Percentiles rank a stretch among this genome's conserved stretches.
phyloP scores from a whole-genome alignment of 1,284 basidiomycete species.

The Tranzscheliella williamsii region DNA sequence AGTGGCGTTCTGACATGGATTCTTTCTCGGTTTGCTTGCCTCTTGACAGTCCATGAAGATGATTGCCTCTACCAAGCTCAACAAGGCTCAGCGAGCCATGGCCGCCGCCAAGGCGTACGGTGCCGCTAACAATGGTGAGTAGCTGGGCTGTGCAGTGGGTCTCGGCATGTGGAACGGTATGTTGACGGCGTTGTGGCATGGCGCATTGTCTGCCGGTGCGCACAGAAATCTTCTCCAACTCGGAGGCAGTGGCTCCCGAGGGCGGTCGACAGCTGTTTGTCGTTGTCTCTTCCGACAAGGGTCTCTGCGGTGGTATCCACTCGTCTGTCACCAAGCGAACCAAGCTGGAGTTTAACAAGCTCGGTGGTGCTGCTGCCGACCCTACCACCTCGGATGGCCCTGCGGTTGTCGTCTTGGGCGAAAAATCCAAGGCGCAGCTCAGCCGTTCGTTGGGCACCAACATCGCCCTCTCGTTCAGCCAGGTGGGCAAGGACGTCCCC shows the following conservation, averaged over 20 bases:
- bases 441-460: slow-evolving; percentile 70
- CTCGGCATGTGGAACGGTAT: too few relatives aligned
- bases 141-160: too few relatives aligned
- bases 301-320: slow-evolving; percentile 99
- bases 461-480: slow-evolving; percentile 88
- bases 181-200: too few relatives aligned
- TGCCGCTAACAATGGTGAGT: slow-evolving; percentile 81
- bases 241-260: slow-evolving; percentile 51
- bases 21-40: too few relatives aligned
- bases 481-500: slow-evolving; percentile 94
- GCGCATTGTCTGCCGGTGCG: too few relatives aligned
- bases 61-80: slow-evolving; percentile 95
- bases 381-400: slow-evolving; percentile 36
- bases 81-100: slow-evolving; percentile 89
- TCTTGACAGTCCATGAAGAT: slow-evolving; percentile 89
- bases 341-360: slow-evolving; percentile 66
- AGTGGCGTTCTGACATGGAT: too few relatives aligned
- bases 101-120: slow-evolving; percentile 90
- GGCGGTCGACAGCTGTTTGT: slow-evolving; percentile 67
- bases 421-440: slow-evolving; percentile 96
- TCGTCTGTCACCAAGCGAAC: slow-evolving; percentile 91
- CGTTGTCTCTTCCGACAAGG: slow-evolving; percentile 96
- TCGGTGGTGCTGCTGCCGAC: slow-evolving; percentile 67
- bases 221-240: slow-evolving; percentile 58
- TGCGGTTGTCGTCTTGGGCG: slow-evolving; percentile 72